These are phyloP conservation scores for Alternaria postmessia DNA, from an alignment of 2,329 filamentous ascomycete genomes.

Conservation along the genomic window DNA sequence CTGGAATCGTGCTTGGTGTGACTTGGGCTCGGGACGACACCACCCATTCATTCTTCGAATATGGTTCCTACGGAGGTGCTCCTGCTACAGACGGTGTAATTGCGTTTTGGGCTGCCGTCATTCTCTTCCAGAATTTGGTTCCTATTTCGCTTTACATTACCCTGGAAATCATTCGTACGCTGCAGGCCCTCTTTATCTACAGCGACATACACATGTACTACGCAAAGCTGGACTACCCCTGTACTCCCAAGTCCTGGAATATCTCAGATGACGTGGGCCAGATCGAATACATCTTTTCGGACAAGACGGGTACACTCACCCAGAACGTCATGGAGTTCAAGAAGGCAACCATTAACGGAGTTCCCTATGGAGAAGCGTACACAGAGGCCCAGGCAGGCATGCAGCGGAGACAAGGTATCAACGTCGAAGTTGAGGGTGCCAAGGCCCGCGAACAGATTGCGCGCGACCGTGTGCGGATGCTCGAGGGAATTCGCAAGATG, in stretches of 20 bases:
- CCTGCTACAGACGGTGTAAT: constrained; percentile 87
- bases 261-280: constrained; percentile 98
- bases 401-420: constrained; percentile 87
- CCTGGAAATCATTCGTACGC: constrained; percentile 90
- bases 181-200: constrained; percentile 97
- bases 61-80: constrained; percentile 76
- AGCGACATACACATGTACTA: constrained; percentile 98
- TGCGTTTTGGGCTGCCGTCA: constrained; percentile 94
- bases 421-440: constrained; percentile 81
- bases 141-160: constrained; percentile 98
- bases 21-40: constrained; percentile 79
- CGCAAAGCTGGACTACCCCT: constrained; percentile 90
- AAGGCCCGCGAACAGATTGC: constrained; percentile 80
- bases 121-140: constrained; percentile 97
- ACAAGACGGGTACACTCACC: constrained; percentile 89
- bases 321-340: constrained; percentile 99
- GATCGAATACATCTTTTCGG: constrained; percentile 98
- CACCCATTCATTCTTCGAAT: constrained; percentile 84
- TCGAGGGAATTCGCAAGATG: constrained; percentile 75
- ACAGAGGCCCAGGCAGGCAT: constrained; percentile 97
- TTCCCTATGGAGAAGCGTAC: constrained; percentile 95
- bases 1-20: constrained; percentile 83
- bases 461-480: constrained; percentile 74
- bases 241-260: constrained; percentile 98
- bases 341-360: constrained; percentile 95